Conservation (phyloP, 1,284 basidiomycete species). For the Coniophora puteana region DNA sequence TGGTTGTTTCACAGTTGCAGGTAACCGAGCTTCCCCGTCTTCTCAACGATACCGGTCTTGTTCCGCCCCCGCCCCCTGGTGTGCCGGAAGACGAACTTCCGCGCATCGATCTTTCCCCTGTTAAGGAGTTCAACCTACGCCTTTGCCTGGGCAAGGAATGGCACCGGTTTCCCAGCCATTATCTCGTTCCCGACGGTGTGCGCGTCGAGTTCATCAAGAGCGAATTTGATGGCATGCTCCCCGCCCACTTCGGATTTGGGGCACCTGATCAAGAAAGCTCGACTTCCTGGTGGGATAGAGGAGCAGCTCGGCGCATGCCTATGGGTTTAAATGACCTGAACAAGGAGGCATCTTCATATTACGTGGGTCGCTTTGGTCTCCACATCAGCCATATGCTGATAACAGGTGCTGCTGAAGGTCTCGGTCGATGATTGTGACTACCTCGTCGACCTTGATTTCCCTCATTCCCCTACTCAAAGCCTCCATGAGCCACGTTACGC, state of each 20-base stretch:
- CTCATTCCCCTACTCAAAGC: constrained; percentile 53
- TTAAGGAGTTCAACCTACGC: constrained; percentile 72
- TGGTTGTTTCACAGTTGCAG: constrained; percentile 72
- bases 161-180: constrained; percentile 92
- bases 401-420: constrained; percentile 45
- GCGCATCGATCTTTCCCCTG: constrained; percentile 65
- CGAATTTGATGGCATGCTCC: constrained; percentile 87
- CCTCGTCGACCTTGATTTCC: constrained; percentile 84
- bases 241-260: constrained; percentile 66
- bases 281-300: constrained; percentile 52
- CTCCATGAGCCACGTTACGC: constrained; percentile 77
- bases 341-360: constrained; percentile 72
- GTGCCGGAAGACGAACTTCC: constrained; percentile 47
- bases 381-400: constrained; percentile 5
- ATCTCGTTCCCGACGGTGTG: constrained; percentile 82
- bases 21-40: constrained; percentile 77
- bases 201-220: constrained; percentile 86
- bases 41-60: constrained; percentile 67
- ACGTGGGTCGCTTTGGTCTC: constrained; percentile 54
- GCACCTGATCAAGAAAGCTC: constrained; percentile 13
- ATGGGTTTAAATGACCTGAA: constrained; percentile 87
- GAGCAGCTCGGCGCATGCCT: constrained; percentile 64
- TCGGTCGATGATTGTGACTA: constrained; percentile 76
- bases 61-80: constrained; percentile 42
- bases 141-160: constrained; percentile 95